phyloP scores from a whole-genome alignment of 106 monocot species.

The Dioscorea zingiberensis region DNA sequence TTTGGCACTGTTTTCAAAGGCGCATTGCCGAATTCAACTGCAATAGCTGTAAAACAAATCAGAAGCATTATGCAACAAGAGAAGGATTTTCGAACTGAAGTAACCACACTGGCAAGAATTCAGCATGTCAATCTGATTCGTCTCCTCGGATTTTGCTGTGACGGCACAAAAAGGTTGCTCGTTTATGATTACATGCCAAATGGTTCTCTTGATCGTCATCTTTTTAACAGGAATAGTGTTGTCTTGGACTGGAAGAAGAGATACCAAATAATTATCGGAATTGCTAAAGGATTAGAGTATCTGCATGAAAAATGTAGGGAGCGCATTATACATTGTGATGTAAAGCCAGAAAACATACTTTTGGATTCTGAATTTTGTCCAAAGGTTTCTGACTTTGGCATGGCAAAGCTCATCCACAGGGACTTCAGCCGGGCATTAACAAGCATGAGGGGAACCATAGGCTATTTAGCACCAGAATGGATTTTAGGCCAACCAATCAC shows the following conservation, averaged over 20 bases:
- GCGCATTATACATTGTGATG: constrained; percentile 36
- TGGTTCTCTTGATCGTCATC: constrained; percentile 21
- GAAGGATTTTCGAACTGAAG: constrained; percentile 40
- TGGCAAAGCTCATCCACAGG: constrained; percentile 53
- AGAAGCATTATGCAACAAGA: constrained; percentile 27
- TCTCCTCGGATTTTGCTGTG: constrained; percentile 17
- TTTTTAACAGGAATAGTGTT: constrained; percentile 4
- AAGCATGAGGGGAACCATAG: constrained; percentile 55
- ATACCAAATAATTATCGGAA: constrained; percentile 22
- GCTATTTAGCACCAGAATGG: constrained; percentile 71
- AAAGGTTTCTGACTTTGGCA: constrained; percentile 57
- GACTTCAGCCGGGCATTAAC: constrained; percentile 54
- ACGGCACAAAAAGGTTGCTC: constrained; percentile 15
- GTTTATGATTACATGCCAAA: constrained; percentile 33
- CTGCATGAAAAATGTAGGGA: constrained; percentile 42
- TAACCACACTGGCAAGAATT: constrained; percentile 23
- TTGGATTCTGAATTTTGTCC: constrained; percentile 33
- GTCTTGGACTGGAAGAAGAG: constrained; percentile 19
- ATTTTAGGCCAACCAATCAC: constrained; percentile 46
- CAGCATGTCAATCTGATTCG: constrained; percentile 34
- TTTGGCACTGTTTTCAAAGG: constrained; percentile 42
- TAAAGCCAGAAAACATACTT: constrained; percentile 50
- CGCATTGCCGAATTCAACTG: constrained; percentile 14
- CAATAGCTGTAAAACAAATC: constrained; percentile 32
- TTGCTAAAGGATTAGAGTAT: constrained; percentile 27